Evolutionary conservation across 345 rosid genomes (phyloP).

Genomic region (Excoecaria cochinchinensis): DNA sequence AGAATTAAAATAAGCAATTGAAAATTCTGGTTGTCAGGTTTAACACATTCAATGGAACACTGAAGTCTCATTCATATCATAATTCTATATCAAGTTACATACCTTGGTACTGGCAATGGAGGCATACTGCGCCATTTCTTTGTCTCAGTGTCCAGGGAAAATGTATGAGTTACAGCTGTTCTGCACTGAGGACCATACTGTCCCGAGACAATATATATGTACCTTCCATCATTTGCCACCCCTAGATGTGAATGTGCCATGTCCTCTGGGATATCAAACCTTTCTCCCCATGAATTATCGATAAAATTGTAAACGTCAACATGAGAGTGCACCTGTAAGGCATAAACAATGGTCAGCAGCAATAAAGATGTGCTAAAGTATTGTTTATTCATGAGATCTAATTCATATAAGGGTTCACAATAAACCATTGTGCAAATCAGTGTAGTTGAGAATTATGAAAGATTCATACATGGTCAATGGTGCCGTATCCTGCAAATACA

Average conservation of each 20-base stretch:
- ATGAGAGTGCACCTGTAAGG: slow-evolving; percentile 80
- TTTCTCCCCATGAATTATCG: slow-evolving; percentile 80
- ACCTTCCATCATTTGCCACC: slow-evolving; percentile 92
- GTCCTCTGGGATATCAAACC: slow-evolving; percentile 96
- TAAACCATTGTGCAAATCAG: too few relatives aligned
- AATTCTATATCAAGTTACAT: slow-evolving; percentile 8
- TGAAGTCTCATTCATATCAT: neutral
- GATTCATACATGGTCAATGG: slow-evolving; percentile 64
- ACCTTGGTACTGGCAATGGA: slow-evolving; percentile 89
- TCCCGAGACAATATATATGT: slow-evolving; percentile 75
- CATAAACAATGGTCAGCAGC: neutral
- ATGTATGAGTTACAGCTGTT: slow-evolving; percentile 79
- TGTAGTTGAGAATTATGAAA: neutral
- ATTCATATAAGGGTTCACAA: too few relatives aligned
- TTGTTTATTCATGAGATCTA: too few relatives aligned
- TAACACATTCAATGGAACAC: neutral
- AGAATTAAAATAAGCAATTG: neutral
- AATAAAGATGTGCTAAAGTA: neutral
- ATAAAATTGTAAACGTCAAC: slow-evolving; percentile 83
- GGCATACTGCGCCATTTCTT: slow-evolving; percentile 71
- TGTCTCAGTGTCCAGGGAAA: slow-evolving; percentile 82
- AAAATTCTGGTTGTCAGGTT: neutral
- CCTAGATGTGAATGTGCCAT: slow-evolving; percentile 99
- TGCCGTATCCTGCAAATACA: slow-evolving; percentile 95
- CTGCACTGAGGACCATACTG: slow-evolving; percentile 97